Conservation (phyloP, 176 grass and related monocot genomes). For the Bromus sterilis region DNA sequence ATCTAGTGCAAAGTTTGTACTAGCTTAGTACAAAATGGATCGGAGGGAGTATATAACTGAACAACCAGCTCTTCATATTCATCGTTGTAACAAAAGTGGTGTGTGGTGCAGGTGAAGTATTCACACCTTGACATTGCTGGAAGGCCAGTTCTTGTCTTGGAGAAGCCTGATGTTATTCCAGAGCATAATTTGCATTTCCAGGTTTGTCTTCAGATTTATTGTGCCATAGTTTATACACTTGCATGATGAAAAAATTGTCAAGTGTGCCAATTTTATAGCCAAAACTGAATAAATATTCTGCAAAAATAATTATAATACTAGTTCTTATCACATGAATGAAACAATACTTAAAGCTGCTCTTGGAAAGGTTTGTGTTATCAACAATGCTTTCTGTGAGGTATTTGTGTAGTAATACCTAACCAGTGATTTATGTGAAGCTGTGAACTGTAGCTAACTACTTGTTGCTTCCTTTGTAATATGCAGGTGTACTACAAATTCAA, state of each 20-base stretch:
- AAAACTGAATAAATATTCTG: conserved; percentile 7
- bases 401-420: not conserved
- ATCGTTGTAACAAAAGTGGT: conserved; percentile 19
- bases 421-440: not conserved
- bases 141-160: conserved; percentile 77
- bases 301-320: not conserved
- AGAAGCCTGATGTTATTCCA: conserved; percentile 89
- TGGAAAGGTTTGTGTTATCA: not conserved
- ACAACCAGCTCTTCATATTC: conserved; percentile 3
- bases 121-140: conserved; percentile 92
- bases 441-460: conserved; percentile 6
- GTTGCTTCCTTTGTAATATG: conserved; percentile 23
- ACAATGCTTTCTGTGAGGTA: not conserved
- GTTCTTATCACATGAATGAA: not conserved
- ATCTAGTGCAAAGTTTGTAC: too few relatives aligned
- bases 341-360: not conserved
- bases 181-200: conserved; percentile 96
- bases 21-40: too few relatives aligned
- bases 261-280: not conserved
- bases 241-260: not conserved
- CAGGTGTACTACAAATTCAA: conserved; percentile 94
- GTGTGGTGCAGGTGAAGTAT: conserved; percentile 76
- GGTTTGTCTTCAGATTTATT: conserved; percentile 36
- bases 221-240: not conserved
- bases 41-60: too few relatives aligned